Base-by-base conservation (phyloP, 768 basidiomycete genomes). In the Russula sp. region DNA sequence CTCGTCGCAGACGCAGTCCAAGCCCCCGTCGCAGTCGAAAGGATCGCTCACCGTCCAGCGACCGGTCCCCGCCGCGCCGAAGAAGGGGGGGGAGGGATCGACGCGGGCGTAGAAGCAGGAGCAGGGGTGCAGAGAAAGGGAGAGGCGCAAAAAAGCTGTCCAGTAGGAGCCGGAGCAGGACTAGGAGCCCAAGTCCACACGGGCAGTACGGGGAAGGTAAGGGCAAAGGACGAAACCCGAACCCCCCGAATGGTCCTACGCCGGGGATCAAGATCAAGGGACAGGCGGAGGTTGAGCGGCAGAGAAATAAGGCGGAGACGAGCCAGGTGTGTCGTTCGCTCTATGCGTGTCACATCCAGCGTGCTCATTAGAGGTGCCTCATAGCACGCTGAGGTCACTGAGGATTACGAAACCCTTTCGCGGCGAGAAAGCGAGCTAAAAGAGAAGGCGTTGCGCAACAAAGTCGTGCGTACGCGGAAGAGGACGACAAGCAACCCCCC, bases 361-460 rank as follows among this genome's bases (percentile, higher is more conserved):
- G 6, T 55, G 8, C 39, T 55, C 18, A 60, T 58, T 20, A 4
- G 13, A 37, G 31, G 35, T 51, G 42, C n/a, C 35, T 44, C 48
- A 34, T 32, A 58, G 61, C 44, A 50, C 27, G 11, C 70, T 57
- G 71, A 68, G 66, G 62, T 63, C 61, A 48, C 64, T 68, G 68
- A 7, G 55, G 48, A 55, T 10, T 32, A 37, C 6, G 68, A 59
- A 16, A 89, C 89, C 40, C 75, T 93, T 50, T 83, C 84, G 68
- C 82, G 77, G 67, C 74, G 87, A 61, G 91, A 93, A 70, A 91
- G 82, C 66, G 91, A 93, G 70, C 71, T 92, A 63, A 92, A 91
- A 71, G 91, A 93, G 68, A 83, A 77, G 71, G 89, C 90, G 14
- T 73, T 93, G 71, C 81, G 91, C 70, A 91, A 92, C 70, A 93